Conservation (phyloP, 139 green algal genomes). For the Parachlorella kessleri region DNA sequence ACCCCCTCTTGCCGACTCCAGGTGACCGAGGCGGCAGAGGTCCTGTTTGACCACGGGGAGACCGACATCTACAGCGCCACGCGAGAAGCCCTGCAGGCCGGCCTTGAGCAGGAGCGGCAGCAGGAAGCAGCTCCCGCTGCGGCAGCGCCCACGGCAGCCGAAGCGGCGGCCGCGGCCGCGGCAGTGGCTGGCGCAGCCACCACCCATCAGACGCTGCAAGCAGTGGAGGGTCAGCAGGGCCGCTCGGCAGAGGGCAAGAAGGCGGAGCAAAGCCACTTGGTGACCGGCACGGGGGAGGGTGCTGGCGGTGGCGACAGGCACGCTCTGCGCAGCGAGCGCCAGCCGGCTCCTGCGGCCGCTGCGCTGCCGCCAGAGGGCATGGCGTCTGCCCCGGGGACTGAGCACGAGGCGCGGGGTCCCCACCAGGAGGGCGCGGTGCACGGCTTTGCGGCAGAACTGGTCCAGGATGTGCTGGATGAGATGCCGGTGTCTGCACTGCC, state of each 20-base stretch:
- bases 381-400: neutral
- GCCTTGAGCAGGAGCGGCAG: neutral
- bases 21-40: conserved; percentile 17
- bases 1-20: neutral
- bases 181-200: neutral
- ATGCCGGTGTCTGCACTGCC: neutral
- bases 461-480: neutral
- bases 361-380: neutral
- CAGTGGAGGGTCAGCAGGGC: no score
- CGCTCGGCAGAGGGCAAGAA: no score
- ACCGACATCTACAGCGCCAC: neutral
- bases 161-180: neutral
- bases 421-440: neutral
- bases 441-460: neutral
- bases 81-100: neutral
- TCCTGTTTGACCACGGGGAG: conserved; percentile 18
- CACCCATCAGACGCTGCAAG: neutral
- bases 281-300: no score
- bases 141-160: neutral
- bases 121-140: neutral
- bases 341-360: neutral
- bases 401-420: neutral
- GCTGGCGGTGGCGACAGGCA: neutral
- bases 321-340: neutral
- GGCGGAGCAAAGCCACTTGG: no score